Evolutionary conservation across 2,329 filamentous ascomycete species (phyloP).

Genomic region (Phyllosticta ampelicida): DNA sequence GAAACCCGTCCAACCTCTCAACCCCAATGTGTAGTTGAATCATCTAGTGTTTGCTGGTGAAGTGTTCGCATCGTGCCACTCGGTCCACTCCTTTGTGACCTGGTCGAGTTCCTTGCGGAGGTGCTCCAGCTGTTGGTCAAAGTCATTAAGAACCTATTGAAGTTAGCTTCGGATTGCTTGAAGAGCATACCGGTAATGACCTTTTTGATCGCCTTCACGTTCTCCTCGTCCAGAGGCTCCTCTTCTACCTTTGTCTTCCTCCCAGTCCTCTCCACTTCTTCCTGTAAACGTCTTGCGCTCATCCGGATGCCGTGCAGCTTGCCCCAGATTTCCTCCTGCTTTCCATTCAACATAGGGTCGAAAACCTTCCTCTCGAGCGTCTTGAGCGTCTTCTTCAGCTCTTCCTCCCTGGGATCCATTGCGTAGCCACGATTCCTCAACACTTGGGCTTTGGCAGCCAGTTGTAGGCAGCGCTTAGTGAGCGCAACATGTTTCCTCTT

Average conservation of each 20-base stretch:
- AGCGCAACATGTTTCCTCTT: slow-evolving; percentile 62
- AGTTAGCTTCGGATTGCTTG: slow-evolving; percentile 13
- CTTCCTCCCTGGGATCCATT: slow-evolving; percentile 68
- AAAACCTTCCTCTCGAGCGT: slow-evolving; percentile 58
- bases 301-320: slow-evolving; percentile 64
- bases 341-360: slow-evolving; percentile 62
- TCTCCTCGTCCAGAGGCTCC: slow-evolving; percentile 55
- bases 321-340: slow-evolving; percentile 80
- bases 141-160: slow-evolving; percentile 62
- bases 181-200: slow-evolving; percentile 33
- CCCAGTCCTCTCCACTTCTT: slow-evolving; percentile 60
- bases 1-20: not conserved
- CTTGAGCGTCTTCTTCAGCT: slow-evolving; percentile 60
- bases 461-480: slow-evolving; percentile 59
- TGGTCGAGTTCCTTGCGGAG: slow-evolving; percentile 56
- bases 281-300: slow-evolving; percentile 59
- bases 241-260: slow-evolving; percentile 34
- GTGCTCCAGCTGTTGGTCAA: slow-evolving; percentile 67
- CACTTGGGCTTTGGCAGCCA: slow-evolving; percentile 72
- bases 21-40: not conserved
- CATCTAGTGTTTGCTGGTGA: slow-evolving; percentile 3
- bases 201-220: slow-evolving; percentile 63
- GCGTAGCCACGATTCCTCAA: slow-evolving; percentile 73
- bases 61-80: slow-evolving; percentile 34
- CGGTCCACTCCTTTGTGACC: slow-evolving; percentile 48